Evolutionary conservation across 1,284 basidiomycete species (phyloP), one percentile per base, ranked within the genome.

Genomic region (Ustilago sp.): DNA sequence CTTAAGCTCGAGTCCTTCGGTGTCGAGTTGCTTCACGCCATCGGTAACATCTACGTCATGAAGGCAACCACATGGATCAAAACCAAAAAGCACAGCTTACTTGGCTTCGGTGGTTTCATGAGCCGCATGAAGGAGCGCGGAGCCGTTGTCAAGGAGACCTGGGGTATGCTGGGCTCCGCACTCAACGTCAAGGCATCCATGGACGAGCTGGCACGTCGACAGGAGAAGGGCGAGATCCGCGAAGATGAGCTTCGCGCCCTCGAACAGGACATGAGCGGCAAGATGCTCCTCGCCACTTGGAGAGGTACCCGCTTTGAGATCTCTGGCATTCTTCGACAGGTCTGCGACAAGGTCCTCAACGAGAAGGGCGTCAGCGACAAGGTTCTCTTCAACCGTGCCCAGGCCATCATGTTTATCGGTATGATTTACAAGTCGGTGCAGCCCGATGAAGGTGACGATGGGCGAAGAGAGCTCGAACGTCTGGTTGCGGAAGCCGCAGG

Each of bases 1-100:
- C 87, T 99, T 83, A 99, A 98, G 89, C 88, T 98, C 67, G 97
- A 99, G 88, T 96, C 94, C 78, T 99, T 99, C 86, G 97, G 97
- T 64, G 92, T 99, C 48, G 96, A 98, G 90, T 92, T 95, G 9
- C 77, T 86, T 50, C 82, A 84, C 64, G 80, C 84, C 41, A 86
- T 86, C 68, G 85, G 85, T 50, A 91, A 90, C 65, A 91, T 98
- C 39, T 99, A 98, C 86, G 92, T 94, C 82, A 93, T 92, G 88
- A 98, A 98, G 87, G 93, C 93, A 3, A 91, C 93, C 41, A 94
- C 94, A 53, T 97, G 92, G 88, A 88, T 98, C 88, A 98, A 98
- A 88, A 82, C 85, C 36, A 82, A 85, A 73, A 79, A 82, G 73
- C 80, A 82, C 66, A 96, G 93, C 87, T 94, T 98, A 87, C 88